A percentile compares a stretch with the other conserved stretches of the same genome.
Conservation (phyloP, 805 yeast species). For the Zygosaccharomyces pseudorouxii region DNA sequence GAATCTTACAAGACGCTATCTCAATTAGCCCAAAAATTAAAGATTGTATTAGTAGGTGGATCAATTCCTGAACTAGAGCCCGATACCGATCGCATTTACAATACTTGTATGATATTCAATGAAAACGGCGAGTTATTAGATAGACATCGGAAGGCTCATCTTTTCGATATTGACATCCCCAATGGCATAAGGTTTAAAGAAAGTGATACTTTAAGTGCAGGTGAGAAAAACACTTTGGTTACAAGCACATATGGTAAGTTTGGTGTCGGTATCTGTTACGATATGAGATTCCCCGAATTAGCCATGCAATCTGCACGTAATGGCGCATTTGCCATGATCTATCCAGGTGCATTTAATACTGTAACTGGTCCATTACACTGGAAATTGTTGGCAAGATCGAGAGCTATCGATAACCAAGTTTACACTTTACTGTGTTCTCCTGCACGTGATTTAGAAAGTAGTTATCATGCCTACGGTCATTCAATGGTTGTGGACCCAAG, state of each 20-base stretch:
- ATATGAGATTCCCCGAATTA: slow-evolving; percentile 74
- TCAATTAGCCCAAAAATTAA: slow-evolving; percentile 57
- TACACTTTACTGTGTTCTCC: slow-evolving; percentile 82
- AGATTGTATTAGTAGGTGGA: slow-evolving; percentile 77
- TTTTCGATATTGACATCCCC: slow-evolving; percentile 91
- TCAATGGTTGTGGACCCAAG: slow-evolving; percentile 59
- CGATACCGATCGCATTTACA: slow-evolving; percentile 52
- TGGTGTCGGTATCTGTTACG: slow-evolving; percentile 86
- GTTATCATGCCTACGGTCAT: slow-evolving; percentile 65
- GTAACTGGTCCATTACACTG: slow-evolving; percentile 82
- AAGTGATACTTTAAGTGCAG: slow-evolving; percentile 68
- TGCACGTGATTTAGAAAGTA: slow-evolving; percentile 61
- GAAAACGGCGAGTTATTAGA: slow-evolving; percentile 74
- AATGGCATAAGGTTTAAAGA: slow-evolving; percentile 87
- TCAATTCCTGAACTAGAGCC: slow-evolving; percentile 78
- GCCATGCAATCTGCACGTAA: slow-evolving; percentile 65
- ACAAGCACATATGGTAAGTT: slow-evolving; percentile 40
- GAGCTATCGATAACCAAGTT: slow-evolving; percentile 72
- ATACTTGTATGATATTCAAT: slow-evolving; percentile 70
- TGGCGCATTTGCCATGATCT: slow-evolving; percentile 69
- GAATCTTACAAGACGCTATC: slow-evolving; percentile 56
- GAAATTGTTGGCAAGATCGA: slow-evolving; percentile 66
- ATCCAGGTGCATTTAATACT: slow-evolving; percentile 82
- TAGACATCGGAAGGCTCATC: slow-evolving; percentile 84
- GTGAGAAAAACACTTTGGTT: slow-evolving; percentile 70